Conservation (phyloP, 78 protist genomes). For the Dictyostelium discoideum region DNA sequence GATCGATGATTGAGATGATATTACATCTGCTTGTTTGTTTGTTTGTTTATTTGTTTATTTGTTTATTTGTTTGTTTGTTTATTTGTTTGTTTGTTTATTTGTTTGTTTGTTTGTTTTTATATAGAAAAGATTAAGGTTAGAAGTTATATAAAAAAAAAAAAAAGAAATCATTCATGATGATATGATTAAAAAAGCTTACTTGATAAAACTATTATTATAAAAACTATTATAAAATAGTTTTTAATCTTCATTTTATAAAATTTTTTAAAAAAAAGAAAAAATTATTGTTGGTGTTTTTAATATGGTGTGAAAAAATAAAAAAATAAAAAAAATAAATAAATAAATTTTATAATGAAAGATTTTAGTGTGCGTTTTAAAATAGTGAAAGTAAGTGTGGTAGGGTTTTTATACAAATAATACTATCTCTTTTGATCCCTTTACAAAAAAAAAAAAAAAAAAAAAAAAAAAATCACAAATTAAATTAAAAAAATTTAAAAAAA, state of each 20-base stretch:
- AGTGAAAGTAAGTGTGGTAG: background rate
- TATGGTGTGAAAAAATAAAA: background rate
- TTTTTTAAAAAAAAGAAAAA: background rate
- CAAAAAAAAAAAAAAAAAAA: background rate
- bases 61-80: too few relatives aligned
- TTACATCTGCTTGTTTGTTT: background rate
- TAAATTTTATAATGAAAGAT: background rate
- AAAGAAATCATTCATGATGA: background rate
- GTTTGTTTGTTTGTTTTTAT: background rate
- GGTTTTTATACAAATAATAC: background rate
- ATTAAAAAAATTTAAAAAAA: background rate
- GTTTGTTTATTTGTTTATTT: too few relatives aligned
- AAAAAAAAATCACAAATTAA: background rate
- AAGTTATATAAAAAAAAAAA: background rate
- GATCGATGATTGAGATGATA: background rate
- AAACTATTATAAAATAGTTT: background rate
- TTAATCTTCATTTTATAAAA: background rate
- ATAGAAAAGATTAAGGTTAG: background rate
- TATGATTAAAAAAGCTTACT: background rate
- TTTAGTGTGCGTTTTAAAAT: background rate
- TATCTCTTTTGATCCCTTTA: background rate
- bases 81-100: too few relatives aligned
- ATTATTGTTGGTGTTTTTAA: background rate
- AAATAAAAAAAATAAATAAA: background rate
- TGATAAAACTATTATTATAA: background rate